Conservation (phyloP, 805 yeast species). For the Candida ficus region DNA sequence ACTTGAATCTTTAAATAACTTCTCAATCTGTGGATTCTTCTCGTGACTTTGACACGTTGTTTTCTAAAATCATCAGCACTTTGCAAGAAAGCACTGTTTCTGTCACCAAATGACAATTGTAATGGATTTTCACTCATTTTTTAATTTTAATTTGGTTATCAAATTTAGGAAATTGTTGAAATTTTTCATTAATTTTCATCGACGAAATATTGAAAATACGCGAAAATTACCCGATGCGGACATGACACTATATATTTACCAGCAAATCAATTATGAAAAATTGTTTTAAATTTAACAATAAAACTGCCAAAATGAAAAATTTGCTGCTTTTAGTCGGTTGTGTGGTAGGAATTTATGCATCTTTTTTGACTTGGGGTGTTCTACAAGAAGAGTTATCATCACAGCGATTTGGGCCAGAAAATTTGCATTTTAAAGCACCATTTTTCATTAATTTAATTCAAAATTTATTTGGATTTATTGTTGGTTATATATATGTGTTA, state of each 20-base stretch:
- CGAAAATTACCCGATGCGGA: constrained; percentile 4
- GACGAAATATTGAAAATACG: background rate
- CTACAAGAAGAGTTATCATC: constrained; percentile 86
- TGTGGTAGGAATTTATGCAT: constrained; percentile 67
- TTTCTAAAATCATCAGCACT: constrained; percentile 65
- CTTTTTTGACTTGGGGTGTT: constrained; percentile 88
- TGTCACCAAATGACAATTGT: constrained; percentile 39
- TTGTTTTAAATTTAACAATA: too few species aligned
- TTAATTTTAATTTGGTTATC: background rate
- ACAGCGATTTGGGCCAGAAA: constrained; percentile 57
- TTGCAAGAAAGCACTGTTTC: constrained; percentile 58
- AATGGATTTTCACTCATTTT: constrained; percentile 21
- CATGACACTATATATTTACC: background rate
- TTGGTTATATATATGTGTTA: constrained; percentile 58
- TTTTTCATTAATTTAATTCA: constrained; percentile 74
- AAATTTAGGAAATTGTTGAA: background rate
- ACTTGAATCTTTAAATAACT: constrained; percentile 57
- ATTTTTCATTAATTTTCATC: background rate
- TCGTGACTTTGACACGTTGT: constrained; percentile 59
- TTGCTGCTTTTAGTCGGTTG: constrained; percentile 24
- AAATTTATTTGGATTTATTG: constrained; percentile 62
- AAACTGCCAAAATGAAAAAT: background rate
- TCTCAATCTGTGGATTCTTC: constrained; percentile 59
- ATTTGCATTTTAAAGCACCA: constrained; percentile 64
- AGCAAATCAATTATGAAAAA: too few species aligned